phyloP scores from a whole-genome alignment of 352 stramenopile species.

The Peronospora farinosa region DNA sequence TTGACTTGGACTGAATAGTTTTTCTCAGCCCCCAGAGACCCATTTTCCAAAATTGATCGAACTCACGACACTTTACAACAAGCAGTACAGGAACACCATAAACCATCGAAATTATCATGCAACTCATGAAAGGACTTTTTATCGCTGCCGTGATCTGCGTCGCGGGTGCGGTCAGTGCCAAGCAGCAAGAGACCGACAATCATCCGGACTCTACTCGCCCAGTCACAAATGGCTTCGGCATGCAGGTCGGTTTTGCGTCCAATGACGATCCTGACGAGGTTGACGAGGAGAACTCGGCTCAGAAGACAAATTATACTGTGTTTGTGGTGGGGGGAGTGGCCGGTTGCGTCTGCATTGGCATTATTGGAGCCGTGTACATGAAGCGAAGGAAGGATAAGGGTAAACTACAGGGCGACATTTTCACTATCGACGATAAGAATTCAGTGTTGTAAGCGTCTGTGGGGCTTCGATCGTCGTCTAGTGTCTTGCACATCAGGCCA shows the following conservation, averaged over 20 bases:
- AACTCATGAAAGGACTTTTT: constrained; percentile 27
- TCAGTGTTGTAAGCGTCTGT: constrained; percentile 50
- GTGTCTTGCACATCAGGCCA: constrained; percentile 3
- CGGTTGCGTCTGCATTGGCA: constrained; percentile 43
- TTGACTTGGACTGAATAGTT: neutral
- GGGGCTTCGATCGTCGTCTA: constrained; percentile 1
- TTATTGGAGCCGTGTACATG: constrained; percentile 46
- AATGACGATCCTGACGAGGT: constrained; percentile 20
- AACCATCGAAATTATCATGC: constrained; percentile 20
- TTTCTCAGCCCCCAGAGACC: neutral
- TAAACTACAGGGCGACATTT: constrained; percentile 53
- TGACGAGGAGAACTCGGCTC: constrained; percentile 6
- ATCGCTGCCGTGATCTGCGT: constrained; percentile 23
- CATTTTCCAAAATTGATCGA: neutral
- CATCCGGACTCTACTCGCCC: neutral
- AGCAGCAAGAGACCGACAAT: constrained; percentile 7
- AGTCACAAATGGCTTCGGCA: constrained; percentile 26
- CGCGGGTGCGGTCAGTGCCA: constrained; percentile 12
- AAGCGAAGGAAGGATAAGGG: constrained; percentile 50
- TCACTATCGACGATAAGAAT: constrained; percentile 72
- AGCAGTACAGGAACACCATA: neutral
- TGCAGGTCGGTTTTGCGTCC: constrained; percentile 35
- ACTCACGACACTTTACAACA: neutral
- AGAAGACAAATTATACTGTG: constrained; percentile 4
- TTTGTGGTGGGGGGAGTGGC: constrained; percentile 26